These are phyloP conservation scores for Larix kaempferi DNA, from an alignment of 75 land plant species.

Conservation along the genomic window DNA sequence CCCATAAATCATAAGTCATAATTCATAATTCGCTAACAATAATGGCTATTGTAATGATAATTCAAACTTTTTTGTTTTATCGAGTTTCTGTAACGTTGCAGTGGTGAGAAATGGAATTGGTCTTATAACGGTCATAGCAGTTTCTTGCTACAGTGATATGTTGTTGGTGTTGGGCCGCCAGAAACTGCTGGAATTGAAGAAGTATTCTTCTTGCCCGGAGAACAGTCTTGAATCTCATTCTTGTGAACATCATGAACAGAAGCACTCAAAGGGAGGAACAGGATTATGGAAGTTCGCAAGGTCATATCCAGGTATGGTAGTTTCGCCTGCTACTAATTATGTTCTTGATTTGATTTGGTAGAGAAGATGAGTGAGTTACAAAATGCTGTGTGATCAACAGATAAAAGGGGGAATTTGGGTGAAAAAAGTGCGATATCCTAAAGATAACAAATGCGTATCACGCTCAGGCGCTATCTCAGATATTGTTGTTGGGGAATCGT, in stretches of 20 bases:
- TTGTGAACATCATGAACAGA: not conserved
- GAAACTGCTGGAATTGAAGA: not conserved
- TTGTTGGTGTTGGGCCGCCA: slow-evolving; percentile 4
- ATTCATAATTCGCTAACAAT: too few species aligned
- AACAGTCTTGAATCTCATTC: not conserved
- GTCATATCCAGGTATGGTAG: not conserved
- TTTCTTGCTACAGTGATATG: slow-evolving; percentile 1
- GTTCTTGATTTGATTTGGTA: not conserved
- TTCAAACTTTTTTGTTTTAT: too few species aligned
- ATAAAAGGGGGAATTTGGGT: not conserved
- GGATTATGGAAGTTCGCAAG: not conserved
- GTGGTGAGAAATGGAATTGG: not conserved
- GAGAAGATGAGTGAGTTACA: not conserved
- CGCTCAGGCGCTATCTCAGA: too few species aligned
- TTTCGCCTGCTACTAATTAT: not conserved
- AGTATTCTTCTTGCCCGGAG: not conserved
- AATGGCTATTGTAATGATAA: too few species aligned
- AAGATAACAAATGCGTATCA: too few species aligned
- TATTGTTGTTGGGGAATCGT: too few species aligned
- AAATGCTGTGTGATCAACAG: not conserved
- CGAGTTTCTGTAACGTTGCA: too few species aligned
- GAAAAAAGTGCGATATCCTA: slow-evolving; percentile 11
- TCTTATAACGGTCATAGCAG: slow-evolving; percentile 10
- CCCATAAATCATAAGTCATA: too few species aligned
- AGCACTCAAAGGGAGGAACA: not conserved